Evolutionary conservation across 108 stramenopile species (phyloP).

Genomic region (Pseudonitzschia multiseries): DNA sequence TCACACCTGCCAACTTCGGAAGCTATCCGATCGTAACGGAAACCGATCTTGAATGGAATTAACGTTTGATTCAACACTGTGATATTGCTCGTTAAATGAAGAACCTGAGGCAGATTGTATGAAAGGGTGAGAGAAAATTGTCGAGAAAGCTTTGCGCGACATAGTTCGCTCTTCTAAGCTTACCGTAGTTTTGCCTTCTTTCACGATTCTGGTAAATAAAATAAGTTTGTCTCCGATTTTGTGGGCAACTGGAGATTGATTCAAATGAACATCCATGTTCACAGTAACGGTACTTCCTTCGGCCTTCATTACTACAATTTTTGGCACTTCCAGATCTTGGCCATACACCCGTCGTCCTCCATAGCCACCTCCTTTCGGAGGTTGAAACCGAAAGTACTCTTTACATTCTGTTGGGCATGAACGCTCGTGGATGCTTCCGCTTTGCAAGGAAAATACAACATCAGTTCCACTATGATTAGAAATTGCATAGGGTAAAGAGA

Average conservation of each 20-base stretch:
- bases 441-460: slow-evolving; percentile 46
- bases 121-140: not conserved
- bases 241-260: slow-evolving; percentile 40
- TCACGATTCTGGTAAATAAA: slow-evolving; percentile 57
- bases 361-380: slow-evolving; percentile 53
- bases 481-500: slow-evolving; percentile 74
- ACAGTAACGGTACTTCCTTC: slow-evolving; percentile 10
- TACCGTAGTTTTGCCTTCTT: slow-evolving; percentile 78
- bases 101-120: slow-evolving; percentile 36
- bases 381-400: slow-evolving; percentile 78
- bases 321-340: slow-evolving; percentile 66
- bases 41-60: slow-evolving; percentile 57
- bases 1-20: slow-evolving; percentile 18
- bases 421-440: slow-evolving; percentile 24
- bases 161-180: slow-evolving; percentile 8
- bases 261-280: slow-evolving; percentile 43
- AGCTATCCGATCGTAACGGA: not conserved
- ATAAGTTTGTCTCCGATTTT: slow-evolving; percentile 37
- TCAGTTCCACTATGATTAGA: slow-evolving; percentile 74
- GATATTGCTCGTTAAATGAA: slow-evolving; percentile 71
- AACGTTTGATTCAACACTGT: slow-evolving; percentile 60
- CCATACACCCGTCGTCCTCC: slow-evolving; percentile 80
- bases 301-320: slow-evolving; percentile 45
- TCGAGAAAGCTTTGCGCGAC: not conserved
- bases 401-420: slow-evolving; percentile 49